These are phyloP conservation scores for Teunomyces stri DNA, from an alignment of 805 yeast species.

Conservation along the genomic window DNA sequence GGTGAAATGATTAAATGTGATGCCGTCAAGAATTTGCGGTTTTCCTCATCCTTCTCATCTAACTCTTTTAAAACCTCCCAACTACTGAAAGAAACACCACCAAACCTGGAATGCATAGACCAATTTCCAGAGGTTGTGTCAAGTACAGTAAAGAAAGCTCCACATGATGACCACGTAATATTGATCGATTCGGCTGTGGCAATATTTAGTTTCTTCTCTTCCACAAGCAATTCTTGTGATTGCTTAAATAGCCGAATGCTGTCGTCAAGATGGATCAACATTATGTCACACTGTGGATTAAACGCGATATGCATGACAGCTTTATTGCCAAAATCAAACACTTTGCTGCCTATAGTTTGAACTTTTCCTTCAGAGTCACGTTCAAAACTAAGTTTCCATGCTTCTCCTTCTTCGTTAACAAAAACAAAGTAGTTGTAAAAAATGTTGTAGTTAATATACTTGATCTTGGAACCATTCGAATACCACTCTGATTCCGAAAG, in stretches of 20 bases:
- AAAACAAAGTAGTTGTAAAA: constrained; percentile 27
- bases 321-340: background rate
- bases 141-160: constrained; percentile 27
- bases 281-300: constrained; percentile 23
- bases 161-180: constrained; percentile 36
- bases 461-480: constrained; percentile 14
- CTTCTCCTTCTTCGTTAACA: constrained; percentile 22
- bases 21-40: constrained; percentile 23
- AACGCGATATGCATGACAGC: constrained; percentile 10
- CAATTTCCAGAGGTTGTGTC: constrained; percentile 22
- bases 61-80: constrained; percentile 21
- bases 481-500: constrained; percentile 32
- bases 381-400: constrained; percentile 18
- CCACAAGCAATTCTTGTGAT: constrained; percentile 1
- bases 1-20: constrained; percentile 23
- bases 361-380: background rate
- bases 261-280: constrained; percentile 14
- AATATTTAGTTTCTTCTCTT: background rate
- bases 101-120: constrained; percentile 35
- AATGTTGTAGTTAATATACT: constrained; percentile 23
- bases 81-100: constrained; percentile 29
- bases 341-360: constrained; percentile 2
- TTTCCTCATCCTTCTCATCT: constrained; percentile 11
- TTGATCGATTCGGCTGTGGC: background rate
- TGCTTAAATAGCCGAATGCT: constrained; percentile 9